Base-by-base conservation (phyloP, 1,139 yeast genomes). In the Hansenula lynferdii region DNA sequence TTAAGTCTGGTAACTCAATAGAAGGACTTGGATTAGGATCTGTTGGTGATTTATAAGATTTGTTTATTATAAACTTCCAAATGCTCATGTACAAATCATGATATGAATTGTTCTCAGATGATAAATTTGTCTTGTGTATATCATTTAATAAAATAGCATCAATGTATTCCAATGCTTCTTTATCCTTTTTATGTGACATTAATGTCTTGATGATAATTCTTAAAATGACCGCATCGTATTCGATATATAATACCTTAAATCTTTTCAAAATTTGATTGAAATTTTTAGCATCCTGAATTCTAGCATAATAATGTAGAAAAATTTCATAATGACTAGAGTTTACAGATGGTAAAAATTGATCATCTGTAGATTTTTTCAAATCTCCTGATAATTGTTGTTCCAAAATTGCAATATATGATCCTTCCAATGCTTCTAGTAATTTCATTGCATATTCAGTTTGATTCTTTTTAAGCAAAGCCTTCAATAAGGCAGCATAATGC, bases 271-370 rank as follows among this genome's bases (percentile, higher is more conserved):
- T 12, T 3, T 28, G 15, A 6, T 35, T 15, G 29, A 49, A 40
- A 7, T 38, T 30, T 5, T 40, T 35, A 12, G 35, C 14, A 17
- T 42, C 29, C 2, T 35, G 35, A 1, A 29, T 17, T 8, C 41
- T 37, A 2, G 51, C 49, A 37, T 24, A 51, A 32, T 44, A 31
- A 15, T 39, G 32, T 11, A 48, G 26, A 25, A 51, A 50, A 16
- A 53, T 45, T 15, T 47, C 34, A 29, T 50, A 53, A 32, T 49
- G 53, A 18, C 45, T 41, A 1, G 52, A 7, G 8, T 42, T 42
- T 3, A 47, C 48, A 2, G 48, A 40, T 8, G 54, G 54, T 8
- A 50, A 30, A 6, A 40, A 33, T 4, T 45, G 36, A 5, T 40
- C 41, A 12, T 25, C 20, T 8, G 15, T 8, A 16, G n/a, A n/a